Base-by-base conservation (phyloP, 2,329 filamentous ascomycete species). In the Trichophyton rubrum region DNA sequence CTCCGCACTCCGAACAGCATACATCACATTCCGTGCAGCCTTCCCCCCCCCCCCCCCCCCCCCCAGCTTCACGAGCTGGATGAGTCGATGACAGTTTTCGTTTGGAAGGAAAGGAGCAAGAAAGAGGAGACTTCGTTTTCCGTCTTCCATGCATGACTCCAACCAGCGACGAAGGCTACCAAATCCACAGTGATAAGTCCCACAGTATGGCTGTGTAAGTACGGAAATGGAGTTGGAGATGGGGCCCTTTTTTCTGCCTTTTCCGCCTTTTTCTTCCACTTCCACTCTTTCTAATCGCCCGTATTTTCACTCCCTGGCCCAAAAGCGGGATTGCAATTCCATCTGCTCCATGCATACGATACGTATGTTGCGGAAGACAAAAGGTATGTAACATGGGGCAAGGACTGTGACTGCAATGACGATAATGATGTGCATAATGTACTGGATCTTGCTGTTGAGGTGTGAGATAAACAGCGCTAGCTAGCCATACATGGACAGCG, bases 1-100 rank as follows among this genome's bases (percentile, higher is more conserved):
- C 11, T 51, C 45, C 38, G 51, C 51, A 33, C n/a, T 55, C 15
- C n/a, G n/a, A 17, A 15, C 24, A 33, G 24, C 51, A 55, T n/a
- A 55, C 17, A 55, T 55, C 51, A 55, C 51, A 55, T 55, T 55
- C 51, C 51, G 30, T 35, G 51, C 51, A 55, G 51, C 51, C 51
- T 30, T 55, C n/a, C 51, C n/a, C 47, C n/a, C n/a, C n/a, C n/a
- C n/a, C n/a, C n/a, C n/a, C n/a, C n/a, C n/a, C n/a, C n/a, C n/a
- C n/a, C 51, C 51, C 51, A 35, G n/a, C 24, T 55, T 20, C 51
- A 55, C 51, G 51, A 55, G 45, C n/a, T 3, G 15, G 5, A 22
- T 17, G 43, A 47, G 17, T 47, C 33, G n/a, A 43, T 51, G 8
- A 30, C 45, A 24, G 22, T 20, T 51, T 51, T 9, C 22, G 45